Evolutionary conservation across 306 rosid species (phyloP).

Genomic region (Dryas octopetala): DNA sequence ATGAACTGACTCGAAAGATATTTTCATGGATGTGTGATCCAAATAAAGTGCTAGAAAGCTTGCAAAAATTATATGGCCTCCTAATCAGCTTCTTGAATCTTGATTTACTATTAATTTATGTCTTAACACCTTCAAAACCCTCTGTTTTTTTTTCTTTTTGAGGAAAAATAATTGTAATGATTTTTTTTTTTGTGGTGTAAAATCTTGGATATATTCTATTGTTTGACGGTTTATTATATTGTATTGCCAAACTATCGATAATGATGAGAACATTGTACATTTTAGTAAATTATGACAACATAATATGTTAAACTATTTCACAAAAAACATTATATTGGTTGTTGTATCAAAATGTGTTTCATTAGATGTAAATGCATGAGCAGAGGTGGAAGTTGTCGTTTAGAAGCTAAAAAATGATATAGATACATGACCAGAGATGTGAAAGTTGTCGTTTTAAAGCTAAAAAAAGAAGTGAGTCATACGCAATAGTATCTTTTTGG

Average conservation of each 20-base stretch:
- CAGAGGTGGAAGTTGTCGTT: conserved; percentile 7
- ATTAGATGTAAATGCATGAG: background rate
- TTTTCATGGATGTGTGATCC: background rate
- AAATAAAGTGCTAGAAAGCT: background rate
- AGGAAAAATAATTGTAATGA: no score
- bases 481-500: background rate
- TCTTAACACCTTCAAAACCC: no score
- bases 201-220: no score
- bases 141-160: background rate
- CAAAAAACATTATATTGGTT: no score
- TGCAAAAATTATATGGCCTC: background rate
- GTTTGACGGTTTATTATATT: no score
- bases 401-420: background rate
- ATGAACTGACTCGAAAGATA: background rate
- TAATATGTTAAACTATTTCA: no score
- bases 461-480: background rate
- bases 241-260: no score
- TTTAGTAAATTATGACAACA: no score
- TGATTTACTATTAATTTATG: no score
- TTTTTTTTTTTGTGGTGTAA: no score
- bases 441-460: conserved; percentile 4
- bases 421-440: background rate
- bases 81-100: background rate
- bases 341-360: no score
- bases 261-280: no score